These are phyloP conservation scores for Xylaria arbuscula DNA, from an alignment of 2,329 filamentous ascomycete genomes.

Conservation along the genomic window DNA sequence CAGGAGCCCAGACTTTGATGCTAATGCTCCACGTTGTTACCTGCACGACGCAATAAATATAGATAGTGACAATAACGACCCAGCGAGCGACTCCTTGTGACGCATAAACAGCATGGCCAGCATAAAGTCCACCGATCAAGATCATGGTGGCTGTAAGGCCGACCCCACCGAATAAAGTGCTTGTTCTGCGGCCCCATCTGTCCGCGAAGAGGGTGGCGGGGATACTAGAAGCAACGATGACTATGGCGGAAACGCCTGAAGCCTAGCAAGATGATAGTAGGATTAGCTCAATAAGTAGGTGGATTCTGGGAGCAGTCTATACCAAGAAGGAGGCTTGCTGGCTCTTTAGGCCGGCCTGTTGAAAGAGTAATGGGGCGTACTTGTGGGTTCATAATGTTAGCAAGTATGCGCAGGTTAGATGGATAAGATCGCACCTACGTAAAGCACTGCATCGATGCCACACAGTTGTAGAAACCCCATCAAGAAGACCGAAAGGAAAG, in stretches of 20 bases:
- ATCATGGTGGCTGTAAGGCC: constrained; percentile 62
- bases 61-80: constrained; percentile 63
- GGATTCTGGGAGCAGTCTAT: too few species aligned
- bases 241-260: constrained; percentile 68
- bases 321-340: constrained; percentile 61
- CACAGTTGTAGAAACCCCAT: constrained; percentile 70
- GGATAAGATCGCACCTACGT: constrained; percentile 53
- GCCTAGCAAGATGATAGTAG: constrained; percentile 48
- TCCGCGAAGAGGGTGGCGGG: constrained; percentile 67
- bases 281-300: too few species aligned
- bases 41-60: constrained; percentile 53
- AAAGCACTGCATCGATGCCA: constrained; percentile 72
- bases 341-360: constrained; percentile 66
- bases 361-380: constrained; percentile 71
- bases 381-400: constrained; percentile 41
- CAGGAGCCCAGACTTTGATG: constrained; percentile 66
- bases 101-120: constrained; percentile 55
- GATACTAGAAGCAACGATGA: constrained; percentile 68
- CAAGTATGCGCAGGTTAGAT: background rate
- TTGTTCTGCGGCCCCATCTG: constrained; percentile 66
- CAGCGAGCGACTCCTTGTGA: constrained; percentile 56
- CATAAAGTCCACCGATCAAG: constrained; percentile 65
- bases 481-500: constrained; percentile 57
- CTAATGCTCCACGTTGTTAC: constrained; percentile 63
- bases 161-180: constrained; percentile 64